phyloP scores from a whole-genome alignment of 106 monocot species.

The Gastrodia elata region DNA sequence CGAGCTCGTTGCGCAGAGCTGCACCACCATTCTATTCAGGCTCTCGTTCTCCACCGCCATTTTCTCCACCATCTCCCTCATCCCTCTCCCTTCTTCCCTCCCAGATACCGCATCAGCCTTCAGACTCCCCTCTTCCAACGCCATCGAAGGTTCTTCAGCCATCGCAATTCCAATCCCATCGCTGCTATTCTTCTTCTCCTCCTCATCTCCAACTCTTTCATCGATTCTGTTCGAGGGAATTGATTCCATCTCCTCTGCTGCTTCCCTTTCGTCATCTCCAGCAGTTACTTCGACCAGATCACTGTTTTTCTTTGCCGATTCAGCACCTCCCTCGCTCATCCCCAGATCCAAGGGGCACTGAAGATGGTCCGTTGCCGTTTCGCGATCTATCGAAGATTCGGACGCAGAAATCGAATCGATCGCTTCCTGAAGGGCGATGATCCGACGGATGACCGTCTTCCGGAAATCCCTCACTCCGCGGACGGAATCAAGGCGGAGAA shows the following conservation, averaged over 20 bases:
- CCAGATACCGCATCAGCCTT: background rate
- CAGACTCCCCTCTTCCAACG: background rate
- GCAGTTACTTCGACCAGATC: background rate
- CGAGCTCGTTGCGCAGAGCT: conserved; percentile 49
- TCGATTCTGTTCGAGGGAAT: background rate
- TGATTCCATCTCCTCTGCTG: background rate
- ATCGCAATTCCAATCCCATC: background rate
- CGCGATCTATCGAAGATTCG: background rate
- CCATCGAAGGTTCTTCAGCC: background rate
- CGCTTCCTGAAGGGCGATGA: conserved; percentile 38
- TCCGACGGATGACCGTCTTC: conserved; percentile 32
- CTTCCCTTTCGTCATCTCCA: background rate
- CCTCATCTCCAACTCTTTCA: background rate
- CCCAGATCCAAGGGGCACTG: background rate
- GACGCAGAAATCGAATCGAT: conserved; percentile 19
- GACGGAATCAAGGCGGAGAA: conserved; percentile 41
- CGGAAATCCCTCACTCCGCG: conserved; percentile 50
- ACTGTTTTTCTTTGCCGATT: background rate
- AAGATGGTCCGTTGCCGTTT: background rate
- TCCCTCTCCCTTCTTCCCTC: background rate
- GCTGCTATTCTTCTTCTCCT: background rate
- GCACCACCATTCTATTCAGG: conserved; percentile 41
- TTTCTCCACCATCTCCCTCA: conserved; percentile 41
- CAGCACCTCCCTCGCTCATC: background rate
- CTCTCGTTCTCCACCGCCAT: conserved; percentile 38